Base-by-base conservation (phyloP, 306 rosid genomes). In the Trichosanthes truncata region DNA sequence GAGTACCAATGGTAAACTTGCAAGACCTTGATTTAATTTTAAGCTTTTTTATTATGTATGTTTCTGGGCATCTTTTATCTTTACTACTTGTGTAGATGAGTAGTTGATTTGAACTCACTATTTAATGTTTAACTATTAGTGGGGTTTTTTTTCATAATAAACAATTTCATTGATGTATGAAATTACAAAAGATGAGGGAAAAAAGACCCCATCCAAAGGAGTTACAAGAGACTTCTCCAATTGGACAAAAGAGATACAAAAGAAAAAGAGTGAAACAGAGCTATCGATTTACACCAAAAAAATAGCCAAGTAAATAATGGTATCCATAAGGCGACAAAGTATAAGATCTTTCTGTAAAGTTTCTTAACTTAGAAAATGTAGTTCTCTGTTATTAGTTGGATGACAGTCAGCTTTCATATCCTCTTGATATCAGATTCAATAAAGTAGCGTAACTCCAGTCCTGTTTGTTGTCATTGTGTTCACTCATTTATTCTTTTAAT, bases 1-100 rank as follows among this genome's bases (percentile, higher is more conserved):
- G 99, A 65, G 92, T 96, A 76, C 99, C 99, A 38, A 96, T 96
- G 99, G 99, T 96, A 90, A 41, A 81, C 72, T 74, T 6, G 29
- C 23, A 25, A 78, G 56, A 46, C 52, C 52, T 23, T 33, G 36
- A 25, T 74, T 45, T 48, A 17, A 74, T 73, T 29, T 72, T 51
- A 26, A 12, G 5, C 21, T 12, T 46, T 26, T 29, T 49, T 15
- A 31, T 49, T 74, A 51, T 74, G 61, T 15, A 38, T 17, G 45
- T 49, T 29, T 8, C 29, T 51, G 23, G 59, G 23, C 21, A 41
- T 45, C 17, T 69, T 4, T 21, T 21, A 71, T 45, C 9, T 23
- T 71, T 71, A 6, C 53, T 41, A 26, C 36, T 43, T 72, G 40
- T 48, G 35, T 41, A 23, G 17, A 3, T 13, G 40, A 25, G 59